phyloP scores from a whole-genome alignment of 2,329 filamentous ascomycete species.

The Monosporascus sp. region DNA sequence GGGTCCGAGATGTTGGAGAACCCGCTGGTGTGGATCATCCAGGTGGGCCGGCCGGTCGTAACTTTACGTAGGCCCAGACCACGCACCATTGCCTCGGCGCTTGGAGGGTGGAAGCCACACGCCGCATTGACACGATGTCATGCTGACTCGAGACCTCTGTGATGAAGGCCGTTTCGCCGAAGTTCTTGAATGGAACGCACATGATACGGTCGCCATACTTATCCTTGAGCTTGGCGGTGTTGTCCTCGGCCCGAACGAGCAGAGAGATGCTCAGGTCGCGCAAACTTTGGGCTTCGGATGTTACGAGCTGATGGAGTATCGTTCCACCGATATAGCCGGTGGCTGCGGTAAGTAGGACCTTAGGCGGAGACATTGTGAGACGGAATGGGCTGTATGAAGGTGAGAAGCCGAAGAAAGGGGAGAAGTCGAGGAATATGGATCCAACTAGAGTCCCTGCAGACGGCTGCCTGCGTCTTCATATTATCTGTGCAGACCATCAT shows the following conservation, averaged over 20 bases:
- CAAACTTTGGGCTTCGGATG: not conserved
- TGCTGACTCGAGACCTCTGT: constrained; percentile 7
- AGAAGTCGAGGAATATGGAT: no score
- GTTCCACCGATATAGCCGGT: constrained; percentile 16
- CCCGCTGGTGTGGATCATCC: constrained; percentile 15
- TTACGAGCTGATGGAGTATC: constrained; percentile 10
- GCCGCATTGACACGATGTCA: constrained; percentile 31
- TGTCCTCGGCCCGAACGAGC: constrained; percentile 5
- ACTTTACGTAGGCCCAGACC: constrained; percentile 28
- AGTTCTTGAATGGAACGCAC: constrained; percentile 3
- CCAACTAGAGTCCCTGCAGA: no score
- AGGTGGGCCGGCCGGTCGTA: not conserved
- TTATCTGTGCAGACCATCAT: no score
- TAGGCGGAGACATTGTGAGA: not conserved
- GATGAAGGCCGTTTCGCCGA: constrained; percentile 8
- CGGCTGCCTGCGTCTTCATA: no score
- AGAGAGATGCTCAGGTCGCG: not conserved
- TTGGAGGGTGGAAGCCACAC: constrained; percentile 25
- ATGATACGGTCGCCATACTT: constrained; percentile 6
- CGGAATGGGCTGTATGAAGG: not conserved
- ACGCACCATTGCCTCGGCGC: constrained; percentile 29
- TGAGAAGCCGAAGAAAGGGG: not conserved
- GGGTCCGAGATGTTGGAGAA: constrained; percentile 13
- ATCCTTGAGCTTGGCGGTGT: constrained; percentile 1
- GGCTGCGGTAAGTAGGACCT: constrained; percentile 8